Evolutionary conservation across 306 rosid species (phyloP).

Genomic region (Prosopis cineraria): DNA sequence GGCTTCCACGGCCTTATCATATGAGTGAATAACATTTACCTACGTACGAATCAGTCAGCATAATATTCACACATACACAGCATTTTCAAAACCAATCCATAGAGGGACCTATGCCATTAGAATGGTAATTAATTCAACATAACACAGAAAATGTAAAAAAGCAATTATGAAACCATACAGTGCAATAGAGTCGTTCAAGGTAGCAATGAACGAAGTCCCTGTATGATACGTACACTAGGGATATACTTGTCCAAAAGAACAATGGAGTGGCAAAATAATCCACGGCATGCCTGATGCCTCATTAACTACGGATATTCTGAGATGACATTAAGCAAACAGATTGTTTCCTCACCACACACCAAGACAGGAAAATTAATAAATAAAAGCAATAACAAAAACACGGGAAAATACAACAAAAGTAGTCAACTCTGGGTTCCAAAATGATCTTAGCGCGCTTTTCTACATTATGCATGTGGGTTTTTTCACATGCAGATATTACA

Average conservation of each 20-base stretch:
- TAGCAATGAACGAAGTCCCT: not conserved
- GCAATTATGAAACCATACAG: not conserved
- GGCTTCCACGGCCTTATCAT: not conserved
- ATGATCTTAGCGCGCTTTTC: not conserved
- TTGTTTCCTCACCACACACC: constrained; percentile 11
- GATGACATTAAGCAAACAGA: not conserved
- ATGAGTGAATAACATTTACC: not conserved
- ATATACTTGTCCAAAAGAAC: not conserved
- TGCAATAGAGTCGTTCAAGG: not conserved
- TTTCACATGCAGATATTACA: not conserved
- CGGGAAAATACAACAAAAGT: not conserved
- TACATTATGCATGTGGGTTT: not conserved
- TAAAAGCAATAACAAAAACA: not conserved
- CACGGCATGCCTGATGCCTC: not conserved
- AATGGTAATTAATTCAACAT: not conserved
- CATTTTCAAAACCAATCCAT: not conserved
- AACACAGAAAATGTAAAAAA: not conserved
- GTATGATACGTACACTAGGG: not conserved
- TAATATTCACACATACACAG: not conserved
- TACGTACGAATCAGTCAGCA: not conserved
- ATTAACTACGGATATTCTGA: not conserved
- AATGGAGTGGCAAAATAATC: constrained; percentile 6
- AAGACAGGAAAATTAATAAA: constrained; percentile 10
- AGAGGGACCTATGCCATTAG: not conserved
- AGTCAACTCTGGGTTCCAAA: constrained; percentile 7